These are phyloP conservation scores for Leavenworthia alabamica DNA, from an alignment of 345 rosid species.

Conservation along the genomic window DNA sequence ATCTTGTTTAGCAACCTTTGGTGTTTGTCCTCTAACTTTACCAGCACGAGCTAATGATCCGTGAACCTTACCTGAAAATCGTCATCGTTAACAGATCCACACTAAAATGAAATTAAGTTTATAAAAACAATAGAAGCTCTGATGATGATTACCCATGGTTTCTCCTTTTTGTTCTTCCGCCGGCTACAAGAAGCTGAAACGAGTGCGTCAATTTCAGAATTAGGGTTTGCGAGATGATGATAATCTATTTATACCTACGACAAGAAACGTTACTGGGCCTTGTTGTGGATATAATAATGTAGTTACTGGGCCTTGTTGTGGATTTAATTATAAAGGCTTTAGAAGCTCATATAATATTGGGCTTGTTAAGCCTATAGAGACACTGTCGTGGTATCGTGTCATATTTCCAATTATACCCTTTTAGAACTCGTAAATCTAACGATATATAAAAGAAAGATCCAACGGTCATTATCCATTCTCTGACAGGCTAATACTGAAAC, in stretches of 20 bases:
- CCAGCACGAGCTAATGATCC: constrained; percentile 90
- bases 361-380: neutral
- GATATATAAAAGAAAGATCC: neutral
- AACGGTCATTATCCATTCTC: neutral
- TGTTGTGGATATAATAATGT: too few species aligned
- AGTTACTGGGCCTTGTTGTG: too few species aligned
- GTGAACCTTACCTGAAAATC: constrained; percentile 57
- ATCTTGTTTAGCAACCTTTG: constrained; percentile 77
- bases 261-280: neutral
- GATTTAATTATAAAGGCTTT: neutral
- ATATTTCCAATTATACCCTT: neutral
- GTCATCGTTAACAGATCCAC: too few species aligned
- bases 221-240: constrained; percentile 15
- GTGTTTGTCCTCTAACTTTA: constrained; percentile 77
- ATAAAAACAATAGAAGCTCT: neutral
- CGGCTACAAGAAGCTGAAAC: constrained; percentile 19
- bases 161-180: neutral
- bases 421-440: neutral
- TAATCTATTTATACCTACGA: neutral
- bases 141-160: constrained; percentile 24
- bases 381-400: neutral
- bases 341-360: neutral
- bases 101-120: too few species aligned
- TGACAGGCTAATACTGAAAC: too few species aligned
- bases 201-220: neutral